These are phyloP conservation scores for Mortierella polycephala DNA, from an alignment of 371 early-diverging fungal species.

Conservation along the genomic window DNA sequence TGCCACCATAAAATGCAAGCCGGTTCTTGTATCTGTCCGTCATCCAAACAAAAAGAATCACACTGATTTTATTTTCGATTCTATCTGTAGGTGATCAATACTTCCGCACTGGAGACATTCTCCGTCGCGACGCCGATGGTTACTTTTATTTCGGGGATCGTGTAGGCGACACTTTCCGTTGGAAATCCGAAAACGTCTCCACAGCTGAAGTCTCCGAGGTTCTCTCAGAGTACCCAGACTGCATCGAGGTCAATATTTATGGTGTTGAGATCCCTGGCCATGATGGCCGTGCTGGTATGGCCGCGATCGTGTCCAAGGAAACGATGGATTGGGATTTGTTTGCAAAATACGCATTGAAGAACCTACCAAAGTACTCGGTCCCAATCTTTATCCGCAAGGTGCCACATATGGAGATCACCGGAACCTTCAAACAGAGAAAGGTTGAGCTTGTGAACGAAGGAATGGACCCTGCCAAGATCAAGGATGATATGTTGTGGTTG, in stretches of 20 bases:
- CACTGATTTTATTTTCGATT: not conserved
- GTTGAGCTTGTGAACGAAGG: slow-evolving; percentile 62
- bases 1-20: not conserved
- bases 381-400: slow-evolving; percentile 70
- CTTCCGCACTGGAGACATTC: slow-evolving; percentile 78
- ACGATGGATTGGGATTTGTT: slow-evolving; percentile 51
- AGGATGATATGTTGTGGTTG: slow-evolving; percentile 64
- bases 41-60: not conserved
- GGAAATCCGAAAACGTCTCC: slow-evolving; percentile 79
- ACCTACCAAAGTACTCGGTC: slow-evolving; percentile 72
- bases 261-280: slow-evolving; percentile 66
- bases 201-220: slow-evolving; percentile 75
- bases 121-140: slow-evolving; percentile 67
- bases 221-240: slow-evolving; percentile 65
- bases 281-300: slow-evolving; percentile 84
- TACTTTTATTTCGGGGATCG: slow-evolving; percentile 83
- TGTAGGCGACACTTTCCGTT: slow-evolving; percentile 81
- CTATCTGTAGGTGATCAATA: slow-evolving; percentile 60
- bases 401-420: slow-evolving; percentile 63
- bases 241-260: slow-evolving; percentile 75
- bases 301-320: slow-evolving; percentile 64
- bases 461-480: slow-evolving; percentile 56
- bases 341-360: slow-evolving; percentile 54
- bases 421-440: slow-evolving; percentile 69
- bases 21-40: not conserved